Evolutionary conservation across 1,139 yeast genomes (phyloP).

Genomic region (Pichia sp.): DNA sequence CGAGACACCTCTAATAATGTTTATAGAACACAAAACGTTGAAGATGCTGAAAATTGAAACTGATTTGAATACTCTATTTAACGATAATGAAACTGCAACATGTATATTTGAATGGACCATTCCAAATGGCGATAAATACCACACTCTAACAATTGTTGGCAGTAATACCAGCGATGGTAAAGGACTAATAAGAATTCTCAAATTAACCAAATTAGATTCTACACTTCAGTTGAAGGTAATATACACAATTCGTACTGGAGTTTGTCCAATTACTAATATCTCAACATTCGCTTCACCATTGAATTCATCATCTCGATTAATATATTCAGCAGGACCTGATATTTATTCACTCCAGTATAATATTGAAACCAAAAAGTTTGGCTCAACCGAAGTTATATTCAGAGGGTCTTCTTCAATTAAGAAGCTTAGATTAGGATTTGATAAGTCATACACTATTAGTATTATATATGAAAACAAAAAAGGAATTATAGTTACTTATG

Average conservation of each 20-base stretch:
- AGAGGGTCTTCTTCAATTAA: background rate
- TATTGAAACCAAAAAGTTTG: background rate
- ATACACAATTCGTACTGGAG: background rate
- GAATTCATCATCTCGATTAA: background rate
- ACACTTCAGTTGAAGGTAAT: background rate
- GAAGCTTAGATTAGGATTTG: background rate
- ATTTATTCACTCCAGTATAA: background rate
- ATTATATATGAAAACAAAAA: too few relatives aligned
- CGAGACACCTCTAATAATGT: constrained; percentile 8
- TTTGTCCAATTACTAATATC: background rate
- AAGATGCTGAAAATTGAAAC: constrained; percentile 20
- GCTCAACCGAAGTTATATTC: background rate
- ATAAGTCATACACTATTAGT: too few relatives aligned
- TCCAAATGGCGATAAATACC: constrained; percentile 24
- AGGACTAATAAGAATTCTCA: constrained; percentile 42
- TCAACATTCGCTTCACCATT: too few relatives aligned
- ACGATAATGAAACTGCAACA: constrained; percentile 34
- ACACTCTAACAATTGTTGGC: constrained; percentile 37
- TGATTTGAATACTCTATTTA: constrained; percentile 27
- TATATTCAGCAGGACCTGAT: background rate
- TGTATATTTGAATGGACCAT: constrained; percentile 33
- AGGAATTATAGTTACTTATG: too few relatives aligned
- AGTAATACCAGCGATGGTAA: constrained; percentile 23
- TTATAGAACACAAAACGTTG: constrained; percentile 23
- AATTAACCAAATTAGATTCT: constrained; percentile 28